Base-by-base conservation (phyloP, 345 rosid genomes). In the Geranium rotundifolium region DNA sequence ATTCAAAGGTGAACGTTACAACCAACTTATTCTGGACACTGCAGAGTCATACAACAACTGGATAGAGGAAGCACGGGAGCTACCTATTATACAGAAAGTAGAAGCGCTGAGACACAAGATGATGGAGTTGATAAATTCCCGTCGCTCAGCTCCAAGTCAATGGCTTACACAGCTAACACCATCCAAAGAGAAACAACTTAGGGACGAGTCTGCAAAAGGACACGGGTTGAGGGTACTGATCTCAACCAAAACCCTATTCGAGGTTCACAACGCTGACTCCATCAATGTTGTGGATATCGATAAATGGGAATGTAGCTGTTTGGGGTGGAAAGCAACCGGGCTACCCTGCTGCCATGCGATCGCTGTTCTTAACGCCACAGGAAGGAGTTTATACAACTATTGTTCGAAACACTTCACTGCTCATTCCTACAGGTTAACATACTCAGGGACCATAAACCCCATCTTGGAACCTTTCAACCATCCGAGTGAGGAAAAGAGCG, bases 271-370 rank as follows among this genome's bases (percentile, higher is more conserved):
- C 12, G 90, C 81, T 31, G 80, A 73, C 23, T 78, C 79, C 23
- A 86, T 77, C 46, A 75, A 86, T 61, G 87, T 89, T 56, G 96
- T 91, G 39, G 95, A 91, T 75, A 66, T 85, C 29, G 63, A 67
- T 29, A 85, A 80, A 68, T 69, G 65, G 68, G 79, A 77, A 12
- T 91, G 98, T 69, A 91, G 84, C 63, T 91, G 98, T 76, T 72
- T 72, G 56, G 76, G 67, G 64, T 91, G 96, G 98, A 80, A 82
- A 67, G 64, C 79, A 58, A 82, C 80, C 0, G 90, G 95, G 19
- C 73, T 89, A 16, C 95, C 98, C 65, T 91, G 96, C 68, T 65
- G 79, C 75, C 98, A 91, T 66, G 96, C 87, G 10, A 76, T 90
- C 60, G 95, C 95, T 19, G 95, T 88, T 56, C 74, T 85, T 39